phyloP scores from a whole-genome alignment of 2,329 filamentous ascomycete species.

The Didymella glomerata region DNA sequence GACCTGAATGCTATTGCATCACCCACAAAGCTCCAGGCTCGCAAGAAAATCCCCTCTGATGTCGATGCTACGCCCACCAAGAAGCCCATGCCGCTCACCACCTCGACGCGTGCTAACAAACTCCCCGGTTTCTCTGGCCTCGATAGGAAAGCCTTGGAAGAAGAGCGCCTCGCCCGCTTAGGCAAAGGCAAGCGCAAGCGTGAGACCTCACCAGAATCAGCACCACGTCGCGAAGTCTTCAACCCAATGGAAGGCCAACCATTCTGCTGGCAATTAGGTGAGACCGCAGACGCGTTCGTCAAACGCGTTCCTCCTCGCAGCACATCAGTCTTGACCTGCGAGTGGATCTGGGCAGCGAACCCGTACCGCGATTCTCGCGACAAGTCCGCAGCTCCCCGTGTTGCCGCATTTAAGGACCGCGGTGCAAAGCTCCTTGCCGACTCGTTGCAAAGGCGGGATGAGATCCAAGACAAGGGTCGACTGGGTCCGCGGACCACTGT shows the following conservation, averaged over 20 bases:
- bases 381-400: constrained; percentile 47
- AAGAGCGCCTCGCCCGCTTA: constrained; percentile 21
- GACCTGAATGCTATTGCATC: constrained; percentile 38
- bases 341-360: constrained; percentile 79
- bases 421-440: constrained; percentile 64
- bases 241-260: constrained; percentile 66
- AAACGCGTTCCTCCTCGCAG: constrained; percentile 72
- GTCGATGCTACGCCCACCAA: constrained; percentile 15
- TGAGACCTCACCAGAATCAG: constrained; percentile 16
- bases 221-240: constrained; percentile 31
- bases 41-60: constrained; percentile 6
- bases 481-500: constrained; percentile 55
- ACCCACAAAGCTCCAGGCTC: constrained; percentile 17
- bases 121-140: constrained; percentile 12
- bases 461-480: constrained; percentile 62
- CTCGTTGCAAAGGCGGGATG: constrained; percentile 57
- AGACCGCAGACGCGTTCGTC: constrained; percentile 72
- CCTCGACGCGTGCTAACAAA: constrained; percentile 11
- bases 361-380: constrained; percentile 59
- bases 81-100: constrained; percentile 14
- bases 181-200: constrained; percentile 25
- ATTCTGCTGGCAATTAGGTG: constrained; percentile 68
- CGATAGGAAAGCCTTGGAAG: constrained; percentile 27
- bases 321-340: constrained; percentile 54
- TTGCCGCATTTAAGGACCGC: constrained; percentile 60